Evolutionary conservation across 495 filamentous ascomycete genomes (phyloP).

Genomic region (Clavariopsis aquatica): DNA sequence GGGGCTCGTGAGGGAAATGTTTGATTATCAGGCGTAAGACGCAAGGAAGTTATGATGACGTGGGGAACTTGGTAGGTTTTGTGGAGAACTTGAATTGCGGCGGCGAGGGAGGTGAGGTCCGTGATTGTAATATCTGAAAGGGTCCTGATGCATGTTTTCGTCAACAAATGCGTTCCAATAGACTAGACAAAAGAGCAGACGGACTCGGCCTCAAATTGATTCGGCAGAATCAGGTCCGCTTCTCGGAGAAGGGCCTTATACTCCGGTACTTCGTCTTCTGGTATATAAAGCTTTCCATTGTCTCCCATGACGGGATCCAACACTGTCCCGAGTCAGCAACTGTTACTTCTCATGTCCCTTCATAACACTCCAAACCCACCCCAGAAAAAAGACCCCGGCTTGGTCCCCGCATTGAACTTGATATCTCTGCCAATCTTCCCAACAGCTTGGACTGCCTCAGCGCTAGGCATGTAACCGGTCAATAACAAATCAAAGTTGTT

Average conservation of each 20-base stretch:
- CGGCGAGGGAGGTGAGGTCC: constrained; percentile 67
- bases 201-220: constrained; percentile 96
- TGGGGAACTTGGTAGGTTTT: constrained; percentile 76
- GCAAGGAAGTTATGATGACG: constrained; percentile 87
- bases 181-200: constrained; percentile 31
- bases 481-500: constrained; percentile 89
- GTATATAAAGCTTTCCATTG: constrained; percentile 86
- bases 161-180: background rate
- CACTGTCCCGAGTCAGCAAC: constrained; percentile 51
- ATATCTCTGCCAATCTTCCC: constrained; percentile 81
- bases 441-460: constrained; percentile 77
- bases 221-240: constrained; percentile 90
- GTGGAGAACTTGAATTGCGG: constrained; percentile 78
- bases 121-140: constrained; percentile 81
- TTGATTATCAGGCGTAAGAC: constrained; percentile 46
- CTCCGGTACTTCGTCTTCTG: constrained; percentile 83
- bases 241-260: constrained; percentile 76
- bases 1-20: constrained; percentile 41
- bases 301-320: constrained; percentile 99
- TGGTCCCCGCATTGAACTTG: constrained; percentile 61
- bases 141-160: constrained; percentile 52
- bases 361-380: constrained; percentile 48
- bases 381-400: constrained; percentile 88
- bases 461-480: constrained; percentile 88
- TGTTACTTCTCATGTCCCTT: background rate